Percentiles rank a stretch among this genome's conserved stretches.
Conservation (phyloP, 495 filamentous ascomycete species). For the Margaritispora aquatica region DNA sequence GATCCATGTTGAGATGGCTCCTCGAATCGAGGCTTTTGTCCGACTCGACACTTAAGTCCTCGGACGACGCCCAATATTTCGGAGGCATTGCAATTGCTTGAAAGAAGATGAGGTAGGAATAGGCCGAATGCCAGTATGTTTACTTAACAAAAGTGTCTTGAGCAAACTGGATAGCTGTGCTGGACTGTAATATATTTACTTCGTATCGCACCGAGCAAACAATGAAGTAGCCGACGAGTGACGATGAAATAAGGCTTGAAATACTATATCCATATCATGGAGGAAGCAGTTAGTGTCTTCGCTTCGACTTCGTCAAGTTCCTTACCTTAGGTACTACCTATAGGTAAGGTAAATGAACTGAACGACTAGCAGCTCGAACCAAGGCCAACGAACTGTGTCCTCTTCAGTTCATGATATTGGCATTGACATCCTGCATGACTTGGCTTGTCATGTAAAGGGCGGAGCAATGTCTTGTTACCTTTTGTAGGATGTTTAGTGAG, state of each 20-base stretch:
- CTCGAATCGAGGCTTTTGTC: background rate
- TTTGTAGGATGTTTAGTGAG: background rate
- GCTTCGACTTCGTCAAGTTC: no score
- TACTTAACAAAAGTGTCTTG: background rate
- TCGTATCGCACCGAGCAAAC: no score
- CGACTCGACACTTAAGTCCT: slow-evolving; percentile 13
- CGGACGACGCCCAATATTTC: slow-evolving; percentile 11
- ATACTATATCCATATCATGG: no score
- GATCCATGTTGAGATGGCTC: background rate
- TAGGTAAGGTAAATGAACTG: no score
- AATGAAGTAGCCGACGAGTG: no score
- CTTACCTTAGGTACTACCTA: no score
- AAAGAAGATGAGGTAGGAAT: background rate
- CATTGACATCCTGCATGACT: slow-evolving; percentile 4
- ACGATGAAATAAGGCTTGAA: background rate
- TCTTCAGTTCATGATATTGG: no score
- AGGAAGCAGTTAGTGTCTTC: no score
- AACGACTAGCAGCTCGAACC: no score
- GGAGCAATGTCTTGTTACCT: background rate
- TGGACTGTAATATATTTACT: no score
- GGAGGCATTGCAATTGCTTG: slow-evolving; percentile 8
- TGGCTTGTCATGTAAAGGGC: slow-evolving; percentile 22
- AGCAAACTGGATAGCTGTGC: background rate
- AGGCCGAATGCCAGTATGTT: background rate
- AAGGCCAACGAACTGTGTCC: background rate